These are phyloP conservation scores for Apodospora peruviana DNA, from an alignment of 495 filamentous ascomycete species.

Conservation along the genomic window DNA sequence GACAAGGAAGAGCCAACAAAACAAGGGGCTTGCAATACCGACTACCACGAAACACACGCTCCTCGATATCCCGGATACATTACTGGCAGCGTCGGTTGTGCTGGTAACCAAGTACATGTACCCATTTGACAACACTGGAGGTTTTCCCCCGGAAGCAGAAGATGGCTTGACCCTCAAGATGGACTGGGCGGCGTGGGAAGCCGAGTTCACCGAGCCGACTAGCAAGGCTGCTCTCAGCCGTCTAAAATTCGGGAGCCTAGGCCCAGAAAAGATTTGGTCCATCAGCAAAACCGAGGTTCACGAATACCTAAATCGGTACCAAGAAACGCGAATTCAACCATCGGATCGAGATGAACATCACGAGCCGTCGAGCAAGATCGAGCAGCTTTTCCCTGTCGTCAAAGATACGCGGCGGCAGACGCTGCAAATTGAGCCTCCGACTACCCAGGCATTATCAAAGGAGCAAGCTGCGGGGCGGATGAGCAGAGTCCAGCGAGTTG, in stretches of 20 bases:
- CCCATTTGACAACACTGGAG: slow-evolving; percentile 61
- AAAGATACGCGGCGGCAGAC: slow-evolving; percentile 12
- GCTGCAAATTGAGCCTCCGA: no score
- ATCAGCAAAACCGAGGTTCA: slow-evolving; percentile 68
- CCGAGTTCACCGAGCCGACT: slow-evolving; percentile 37
- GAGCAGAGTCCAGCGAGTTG: slow-evolving; percentile 11
- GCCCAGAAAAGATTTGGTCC: slow-evolving; percentile 60
- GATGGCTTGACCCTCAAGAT: slow-evolving; percentile 60
- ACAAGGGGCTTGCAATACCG: not conserved
- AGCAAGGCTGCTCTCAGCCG: slow-evolving; percentile 13
- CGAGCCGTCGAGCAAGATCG: slow-evolving; percentile 15
- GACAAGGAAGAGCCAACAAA: slow-evolving; percentile 14
- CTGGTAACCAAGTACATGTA: slow-evolving; percentile 73
- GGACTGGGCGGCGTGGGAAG: slow-evolving; percentile 69
- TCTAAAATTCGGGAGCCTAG: slow-evolving; percentile 39
- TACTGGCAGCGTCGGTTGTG: slow-evolving; percentile 65
- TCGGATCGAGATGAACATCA: no score
- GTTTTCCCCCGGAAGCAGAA: slow-evolving; percentile 46
- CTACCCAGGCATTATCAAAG: no score
- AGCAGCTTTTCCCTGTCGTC: slow-evolving; percentile 41
- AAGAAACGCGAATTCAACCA: slow-evolving; percentile 53
- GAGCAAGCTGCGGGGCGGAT: slow-evolving; percentile 24
- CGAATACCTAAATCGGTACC: slow-evolving; percentile 85
- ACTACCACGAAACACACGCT: slow-evolving; percentile 13
- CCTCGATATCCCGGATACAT: slow-evolving; percentile 62